A percentile compares a stretch with the other conserved stretches of the same genome.
These are phyloP conservation scores for Yamadazyma takamatsuzukensis DNA, from an alignment of 805 yeast species.

Conservation along the genomic window DNA sequence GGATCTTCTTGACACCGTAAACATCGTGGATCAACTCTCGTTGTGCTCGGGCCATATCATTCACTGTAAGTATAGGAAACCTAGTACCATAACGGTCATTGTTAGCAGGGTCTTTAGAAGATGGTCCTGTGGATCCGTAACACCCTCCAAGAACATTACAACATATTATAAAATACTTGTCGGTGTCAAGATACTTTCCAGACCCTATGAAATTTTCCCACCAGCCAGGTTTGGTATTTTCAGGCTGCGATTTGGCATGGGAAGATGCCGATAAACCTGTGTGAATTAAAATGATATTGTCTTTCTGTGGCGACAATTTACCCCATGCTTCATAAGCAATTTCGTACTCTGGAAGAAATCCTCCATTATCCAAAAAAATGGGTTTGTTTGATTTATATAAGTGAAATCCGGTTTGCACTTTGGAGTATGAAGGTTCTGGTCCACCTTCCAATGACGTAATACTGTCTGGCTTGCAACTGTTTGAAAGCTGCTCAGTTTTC, in stretches of 20 bases:
- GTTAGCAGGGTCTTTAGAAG: conserved; percentile 70
- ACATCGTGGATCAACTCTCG: conserved; percentile 59
- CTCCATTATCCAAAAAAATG: conserved; percentile 77
- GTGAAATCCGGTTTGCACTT: conserved; percentile 64
- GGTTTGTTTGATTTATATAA: conserved; percentile 53
- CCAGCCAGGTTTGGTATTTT: conserved; percentile 80
- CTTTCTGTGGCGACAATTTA: conserved; percentile 50
- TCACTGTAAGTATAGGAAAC: conserved; percentile 80
- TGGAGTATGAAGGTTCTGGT: conserved; percentile 83
- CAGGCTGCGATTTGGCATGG: conserved; percentile 79
- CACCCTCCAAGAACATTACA: conserved; percentile 94
- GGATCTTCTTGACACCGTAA: conserved; percentile 59
- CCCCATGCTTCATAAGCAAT: conserved; percentile 98
- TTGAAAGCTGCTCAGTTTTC: conserved; percentile 37
- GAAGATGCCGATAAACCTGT: conserved; percentile 93
- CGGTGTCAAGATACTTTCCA: conserved; percentile 72
- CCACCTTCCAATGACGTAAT: conserved; percentile 52
- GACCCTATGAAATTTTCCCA: conserved; percentile 95
- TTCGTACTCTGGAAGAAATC: conserved; percentile 64
- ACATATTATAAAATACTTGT: conserved; percentile 78
- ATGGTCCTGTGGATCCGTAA: conserved; percentile 93
- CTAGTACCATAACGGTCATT: conserved; percentile 72
- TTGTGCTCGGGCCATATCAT: conserved; percentile 92
- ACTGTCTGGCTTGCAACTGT: conserved; percentile 10
- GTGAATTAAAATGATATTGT: conserved; percentile 77